Evolutionary conservation across 2,329 filamentous ascomycete species (phyloP).

Genomic region (Nectriaceae sp.): DNA sequence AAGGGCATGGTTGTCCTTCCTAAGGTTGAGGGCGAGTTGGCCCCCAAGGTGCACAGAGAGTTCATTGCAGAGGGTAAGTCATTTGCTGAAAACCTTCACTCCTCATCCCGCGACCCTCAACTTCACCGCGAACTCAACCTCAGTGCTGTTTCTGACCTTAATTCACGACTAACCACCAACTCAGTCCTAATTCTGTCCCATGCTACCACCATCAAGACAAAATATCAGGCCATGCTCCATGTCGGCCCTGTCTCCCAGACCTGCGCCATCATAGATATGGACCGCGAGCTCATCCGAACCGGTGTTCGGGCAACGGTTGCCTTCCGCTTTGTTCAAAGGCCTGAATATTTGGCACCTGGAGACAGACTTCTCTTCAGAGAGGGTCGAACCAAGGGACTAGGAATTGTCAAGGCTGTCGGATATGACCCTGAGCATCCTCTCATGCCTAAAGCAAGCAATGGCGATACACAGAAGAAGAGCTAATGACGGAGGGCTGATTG

Average conservation of each 20-base stretch:
- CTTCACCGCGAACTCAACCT: neutral
- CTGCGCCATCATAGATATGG: slow-evolving; percentile 95
- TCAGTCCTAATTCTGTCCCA: slow-evolving; percentile 90
- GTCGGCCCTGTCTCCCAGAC: slow-evolving; percentile 95
- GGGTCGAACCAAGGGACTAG: slow-evolving; percentile 90
- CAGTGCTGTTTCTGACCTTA: neutral
- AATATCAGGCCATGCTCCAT: slow-evolving; percentile 98
- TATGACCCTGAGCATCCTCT: slow-evolving; percentile 70
- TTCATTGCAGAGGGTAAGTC: slow-evolving; percentile 74
- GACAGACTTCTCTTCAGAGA: slow-evolving; percentile 92
- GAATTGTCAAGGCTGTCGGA: slow-evolving; percentile 88
- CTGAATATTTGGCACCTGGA: slow-evolving; percentile 87
- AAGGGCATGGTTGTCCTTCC: slow-evolving; percentile 98
- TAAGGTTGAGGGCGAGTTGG: slow-evolving; percentile 72
- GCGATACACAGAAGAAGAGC: slow-evolving; percentile 21
- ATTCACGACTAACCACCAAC: slow-evolving; percentile 15
- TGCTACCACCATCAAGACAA: slow-evolving; percentile 93
- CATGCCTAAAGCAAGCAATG: slow-evolving; percentile 18
- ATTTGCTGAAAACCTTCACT: neutral
- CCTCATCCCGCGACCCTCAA: neutral
- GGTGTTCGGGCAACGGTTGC: slow-evolving; percentile 93
- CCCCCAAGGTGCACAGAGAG: slow-evolving; percentile 71
- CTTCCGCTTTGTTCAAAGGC: slow-evolving; percentile 91
- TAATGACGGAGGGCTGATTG: too few species aligned
- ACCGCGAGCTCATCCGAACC: slow-evolving; percentile 91